phyloP scores from a whole-genome alignment of 192 early-diverging fungal genomes.

The Rhizophagus clarus region DNA sequence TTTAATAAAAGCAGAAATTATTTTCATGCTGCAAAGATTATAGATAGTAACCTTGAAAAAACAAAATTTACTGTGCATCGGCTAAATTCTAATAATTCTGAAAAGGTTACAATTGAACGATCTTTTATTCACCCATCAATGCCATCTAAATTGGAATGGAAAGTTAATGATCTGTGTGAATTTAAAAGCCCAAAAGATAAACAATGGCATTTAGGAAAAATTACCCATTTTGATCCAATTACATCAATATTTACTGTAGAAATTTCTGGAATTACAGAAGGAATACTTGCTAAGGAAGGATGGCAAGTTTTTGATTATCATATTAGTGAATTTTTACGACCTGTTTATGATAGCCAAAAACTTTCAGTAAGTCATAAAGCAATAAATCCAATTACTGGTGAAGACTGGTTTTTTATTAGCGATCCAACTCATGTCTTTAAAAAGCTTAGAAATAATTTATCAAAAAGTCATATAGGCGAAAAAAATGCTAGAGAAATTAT shows the following conservation, averaged over 20 bases:
- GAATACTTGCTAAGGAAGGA: background rate
- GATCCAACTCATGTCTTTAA: background rate
- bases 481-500: too few species aligned
- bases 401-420: background rate
- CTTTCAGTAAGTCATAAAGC: background rate
- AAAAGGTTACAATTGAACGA: too few species aligned
- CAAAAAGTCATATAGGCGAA: too few species aligned
- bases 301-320: background rate
- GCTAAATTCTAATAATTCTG: too few species aligned
- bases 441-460: background rate
- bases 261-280: background rate
- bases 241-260: background rate
- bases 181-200: background rate
- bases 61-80: too few species aligned
- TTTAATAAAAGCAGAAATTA: background rate
- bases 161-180: background rate
- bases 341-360: background rate
- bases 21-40: background rate
- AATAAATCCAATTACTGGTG: background rate
- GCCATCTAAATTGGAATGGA: background rate
- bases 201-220: background rate
- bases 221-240: background rate
- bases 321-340: background rate
- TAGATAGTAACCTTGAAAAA: background rate
- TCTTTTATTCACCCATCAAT: too few species aligned